Base-by-base conservation (phyloP, 139 green algal genomes). In the Chlorokybus atmophyticus region DNA sequence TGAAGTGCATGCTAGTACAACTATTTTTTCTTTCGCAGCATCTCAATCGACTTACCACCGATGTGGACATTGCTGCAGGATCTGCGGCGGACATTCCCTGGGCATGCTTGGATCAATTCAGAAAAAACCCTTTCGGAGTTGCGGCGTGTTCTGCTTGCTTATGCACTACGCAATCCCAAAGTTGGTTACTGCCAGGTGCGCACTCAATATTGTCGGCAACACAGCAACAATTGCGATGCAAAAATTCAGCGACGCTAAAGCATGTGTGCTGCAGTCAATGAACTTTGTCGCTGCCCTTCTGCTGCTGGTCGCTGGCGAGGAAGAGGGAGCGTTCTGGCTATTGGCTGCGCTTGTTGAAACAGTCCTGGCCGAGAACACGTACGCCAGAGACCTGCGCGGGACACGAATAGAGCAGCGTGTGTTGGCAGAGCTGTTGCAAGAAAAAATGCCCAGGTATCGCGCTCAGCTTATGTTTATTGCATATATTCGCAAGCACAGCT, bases 291-390 rank as follows among this genome's bases (percentile, higher is more conserved):
- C 52, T 3, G 74, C 72, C 6, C 77, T 73, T 32, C 55, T 81
- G 26, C 55, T 81, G 30, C 55, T 81, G 32, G 66, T 71, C 21
- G 51, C 75, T 28, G 24, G 44, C 19, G 26, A 35, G 3, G 74
- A 80, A 48, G 70, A 77, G 55, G 52, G 67, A n/a, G 70, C 70
- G 19, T 77, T 77, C 62, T 77, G 64, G 64, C 41, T 71, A 57
- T 57, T 71, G 26, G 49, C 64, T 8, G 44, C 54, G 32, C 38
- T 74, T 32, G 21, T 74, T 27, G 62, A 74, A 35, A 39, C 73
- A 29, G 32, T 73, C 14, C 41, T 74, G 25, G 59, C 50, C 31
- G 10, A 32, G 6, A 54, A 74, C 62, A 55, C 40, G 29, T 74
- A 67, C 48, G 27, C 31, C 14, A 52, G 73, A 28, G 62, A 74